Evolutionary conservation across 176 grass and related monocot genomes (phyloP).

Genomic region (Zoysia pacifica): DNA sequence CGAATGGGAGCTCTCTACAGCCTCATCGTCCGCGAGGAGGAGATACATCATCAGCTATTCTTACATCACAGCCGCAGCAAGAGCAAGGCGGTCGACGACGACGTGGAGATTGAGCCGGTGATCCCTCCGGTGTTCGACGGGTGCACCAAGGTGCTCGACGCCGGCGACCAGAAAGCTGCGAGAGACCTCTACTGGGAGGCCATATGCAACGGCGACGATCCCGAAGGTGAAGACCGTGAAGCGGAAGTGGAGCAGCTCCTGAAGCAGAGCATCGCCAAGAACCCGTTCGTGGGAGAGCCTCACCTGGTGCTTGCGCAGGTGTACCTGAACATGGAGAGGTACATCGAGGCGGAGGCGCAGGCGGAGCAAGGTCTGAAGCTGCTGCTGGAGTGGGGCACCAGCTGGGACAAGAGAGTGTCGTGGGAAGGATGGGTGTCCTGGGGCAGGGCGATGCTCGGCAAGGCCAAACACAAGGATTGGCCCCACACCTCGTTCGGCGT

Average conservation of each 20-base stretch:
- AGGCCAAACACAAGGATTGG: conserved; percentile 68
- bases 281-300: conserved; percentile 27
- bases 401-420: conserved; percentile 85
- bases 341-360: conserved; percentile 52
- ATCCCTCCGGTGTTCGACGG: conserved; percentile 65
- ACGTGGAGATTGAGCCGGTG: conserved; percentile 44
- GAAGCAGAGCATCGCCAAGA: neutral
- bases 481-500: conserved; percentile 39
- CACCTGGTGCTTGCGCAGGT: conserved; percentile 20
- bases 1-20: conserved; percentile 54
- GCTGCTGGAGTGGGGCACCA: conserved; percentile 77
- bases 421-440: conserved; percentile 85
- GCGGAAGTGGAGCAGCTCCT: neutral
- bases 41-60: neutral
- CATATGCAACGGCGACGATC: conserved; percentile 11
- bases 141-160: conserved; percentile 61
- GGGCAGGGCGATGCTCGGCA: conserved; percentile 68
- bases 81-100: neutral
- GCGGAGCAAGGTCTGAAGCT: conserved; percentile 59
- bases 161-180: conserved; percentile 49
- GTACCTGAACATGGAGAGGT: conserved; percentile 59
- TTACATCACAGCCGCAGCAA: too few relatives aligned
- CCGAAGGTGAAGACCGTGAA: neutral
- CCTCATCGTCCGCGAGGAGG: conserved; percentile 56
- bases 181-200: conserved; percentile 83